A percentile compares a stretch with the other conserved stretches of the same genome.
Conservation (phyloP, 768 basidiomycete species). For the Tylopilus intermedius region DNA sequence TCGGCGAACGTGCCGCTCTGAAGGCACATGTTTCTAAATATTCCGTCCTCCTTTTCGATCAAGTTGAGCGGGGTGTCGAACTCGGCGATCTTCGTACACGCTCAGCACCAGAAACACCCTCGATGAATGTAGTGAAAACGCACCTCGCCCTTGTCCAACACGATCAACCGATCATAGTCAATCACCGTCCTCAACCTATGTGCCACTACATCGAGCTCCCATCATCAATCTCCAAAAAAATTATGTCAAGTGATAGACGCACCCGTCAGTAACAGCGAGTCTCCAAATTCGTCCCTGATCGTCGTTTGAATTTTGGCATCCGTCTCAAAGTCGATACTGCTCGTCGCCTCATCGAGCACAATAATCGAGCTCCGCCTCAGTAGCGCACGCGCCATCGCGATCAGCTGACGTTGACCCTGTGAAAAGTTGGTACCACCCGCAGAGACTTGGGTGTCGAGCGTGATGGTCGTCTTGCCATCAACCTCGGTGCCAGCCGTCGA, state of each 20-base stretch:
- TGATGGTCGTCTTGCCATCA: conserved; percentile 52
- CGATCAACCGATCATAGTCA: conserved; percentile 75
- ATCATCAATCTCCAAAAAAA: not conserved
- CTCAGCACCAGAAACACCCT: not conserved
- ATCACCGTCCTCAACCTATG: conserved; percentile 75
- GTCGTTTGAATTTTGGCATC: conserved; percentile 88
- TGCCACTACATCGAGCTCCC: conserved; percentile 39
- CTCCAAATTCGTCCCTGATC: conserved; percentile 79
- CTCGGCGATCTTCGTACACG: conserved; percentile 41
- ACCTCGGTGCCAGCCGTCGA: conserved; percentile 45
- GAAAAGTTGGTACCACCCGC: conserved; percentile 89
- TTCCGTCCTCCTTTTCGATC: conserved; percentile 55
- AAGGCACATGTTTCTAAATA: conserved; percentile 66
- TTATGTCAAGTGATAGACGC: conserved; percentile 16
- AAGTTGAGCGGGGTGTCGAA: conserved; percentile 71
- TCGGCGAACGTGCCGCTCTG: conserved; percentile 64
- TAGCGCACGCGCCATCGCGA: conserved; percentile 81
- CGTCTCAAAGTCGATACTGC: conserved; percentile 82
- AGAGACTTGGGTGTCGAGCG: conserved; percentile 75
- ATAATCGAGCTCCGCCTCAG: conserved; percentile 68
- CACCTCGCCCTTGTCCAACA: conserved; percentile 52
- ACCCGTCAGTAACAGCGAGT: conserved; percentile 72
- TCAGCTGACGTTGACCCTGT: conserved; percentile 85
- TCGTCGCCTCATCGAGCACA: conserved; percentile 79
- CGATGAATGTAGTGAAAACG: not conserved